These are phyloP conservation scores for Bassia scoparia DNA, from an alignment of 148 eudicot genomes.

Conservation along the genomic window DNA sequence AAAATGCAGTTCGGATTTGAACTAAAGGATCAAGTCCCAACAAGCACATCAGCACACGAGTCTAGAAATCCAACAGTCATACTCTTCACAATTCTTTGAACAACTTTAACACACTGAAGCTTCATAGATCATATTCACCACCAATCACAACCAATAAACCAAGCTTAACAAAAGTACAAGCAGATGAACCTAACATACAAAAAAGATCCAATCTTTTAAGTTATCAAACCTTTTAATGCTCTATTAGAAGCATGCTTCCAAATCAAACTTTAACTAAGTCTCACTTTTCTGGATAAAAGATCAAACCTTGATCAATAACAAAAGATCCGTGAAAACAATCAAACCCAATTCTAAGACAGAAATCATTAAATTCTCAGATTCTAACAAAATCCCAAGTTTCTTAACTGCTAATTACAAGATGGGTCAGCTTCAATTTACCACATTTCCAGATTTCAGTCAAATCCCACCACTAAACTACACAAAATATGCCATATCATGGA, in stretches of 20 bases:
- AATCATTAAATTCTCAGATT: neutral
- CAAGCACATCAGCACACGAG: too few relatives aligned
- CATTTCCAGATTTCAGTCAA: constrained; percentile 14
- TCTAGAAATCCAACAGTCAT: neutral
- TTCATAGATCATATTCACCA: neutral
- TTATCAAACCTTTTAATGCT: neutral
- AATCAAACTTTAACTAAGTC: neutral
- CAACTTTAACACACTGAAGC: neutral
- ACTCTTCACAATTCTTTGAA: neutral
- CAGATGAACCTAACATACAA: neutral
- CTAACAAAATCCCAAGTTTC: constrained; percentile 18
- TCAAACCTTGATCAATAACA: constrained; percentile 18
- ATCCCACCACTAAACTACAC: constrained; percentile 9
- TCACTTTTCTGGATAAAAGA: neutral
- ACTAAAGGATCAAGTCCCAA: neutral
- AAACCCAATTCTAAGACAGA: neutral
- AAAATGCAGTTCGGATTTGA: neutral
- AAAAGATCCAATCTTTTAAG: neutral
- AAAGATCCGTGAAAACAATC: neutral
- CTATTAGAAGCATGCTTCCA: neutral
- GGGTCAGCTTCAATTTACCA: constrained; percentile 10
- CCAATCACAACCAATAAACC: neutral
- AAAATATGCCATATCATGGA: neutral
- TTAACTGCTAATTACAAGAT: neutral
- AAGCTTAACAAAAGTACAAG: neutral